Evolutionary conservation across 345 rosid genomes (phyloP).

Genomic region (Iberis pinnata): DNA sequence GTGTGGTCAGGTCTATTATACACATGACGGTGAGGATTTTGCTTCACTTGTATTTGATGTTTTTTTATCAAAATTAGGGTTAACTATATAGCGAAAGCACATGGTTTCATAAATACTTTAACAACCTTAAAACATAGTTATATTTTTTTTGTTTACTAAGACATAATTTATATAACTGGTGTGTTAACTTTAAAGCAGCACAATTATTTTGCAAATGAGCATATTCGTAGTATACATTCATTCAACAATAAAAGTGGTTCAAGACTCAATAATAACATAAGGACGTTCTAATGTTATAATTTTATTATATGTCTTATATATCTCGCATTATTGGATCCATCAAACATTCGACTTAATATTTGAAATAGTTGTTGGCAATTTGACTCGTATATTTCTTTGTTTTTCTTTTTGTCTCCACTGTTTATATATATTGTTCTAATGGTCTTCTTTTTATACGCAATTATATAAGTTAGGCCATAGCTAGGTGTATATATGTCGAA

Average conservation of each 20-base stretch:
- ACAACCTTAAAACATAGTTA: too few species aligned
- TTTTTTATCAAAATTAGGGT: too few species aligned
- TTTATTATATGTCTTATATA: conserved; percentile 4
- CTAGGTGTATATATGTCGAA: neutral
- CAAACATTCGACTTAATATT: conserved; percentile 23
- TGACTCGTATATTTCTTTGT: conserved; percentile 15
- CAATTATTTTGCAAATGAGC: neutral
- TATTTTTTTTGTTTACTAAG: too few species aligned
- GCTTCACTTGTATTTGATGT: neutral
- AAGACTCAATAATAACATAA: conserved; percentile 1
- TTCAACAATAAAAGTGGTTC: conserved; percentile 21
- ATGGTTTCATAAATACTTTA: too few species aligned
- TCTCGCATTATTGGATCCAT: conserved; percentile 22
- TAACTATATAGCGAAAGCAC: too few species aligned
- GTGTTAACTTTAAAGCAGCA: too few species aligned
- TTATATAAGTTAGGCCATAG: neutral
- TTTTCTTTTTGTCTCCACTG: neutral
- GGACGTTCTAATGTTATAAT: conserved; percentile 5
- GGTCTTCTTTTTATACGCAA: neutral
- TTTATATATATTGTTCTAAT: neutral
- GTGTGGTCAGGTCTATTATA: conserved; percentile 24
- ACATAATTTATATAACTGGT: too few species aligned
- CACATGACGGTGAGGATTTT: conserved; percentile 27
- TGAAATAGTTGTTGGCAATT: conserved; percentile 22
- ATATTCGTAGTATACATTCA: neutral